Conservation (phyloP, 2,329 filamentous ascomycete genomes). For the Pseudocercospora pini-densiflorae region DNA sequence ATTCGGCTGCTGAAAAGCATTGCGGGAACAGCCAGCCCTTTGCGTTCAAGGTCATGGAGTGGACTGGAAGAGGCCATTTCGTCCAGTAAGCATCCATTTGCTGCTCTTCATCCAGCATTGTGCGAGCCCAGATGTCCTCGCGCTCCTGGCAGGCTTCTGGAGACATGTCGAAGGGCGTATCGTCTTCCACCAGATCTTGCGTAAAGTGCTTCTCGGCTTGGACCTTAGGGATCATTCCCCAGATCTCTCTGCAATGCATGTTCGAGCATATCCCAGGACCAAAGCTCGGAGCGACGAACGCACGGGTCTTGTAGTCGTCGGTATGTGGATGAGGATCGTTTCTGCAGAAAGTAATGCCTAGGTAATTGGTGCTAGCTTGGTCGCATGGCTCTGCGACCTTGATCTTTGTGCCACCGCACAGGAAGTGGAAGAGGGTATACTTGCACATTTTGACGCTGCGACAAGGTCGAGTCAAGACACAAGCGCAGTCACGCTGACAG, state of each 20-base stretch:
- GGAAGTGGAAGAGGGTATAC: slow-evolving; percentile 22
- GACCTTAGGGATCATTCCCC: slow-evolving; percentile 4
- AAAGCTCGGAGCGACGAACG: slow-evolving; percentile 6
- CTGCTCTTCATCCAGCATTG: slow-evolving; percentile 16
- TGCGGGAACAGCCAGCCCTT: slow-evolving; percentile 1
- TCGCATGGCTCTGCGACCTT: slow-evolving; percentile 20
- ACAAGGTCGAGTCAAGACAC: neutral
- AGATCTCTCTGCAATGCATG: slow-evolving; percentile 18
- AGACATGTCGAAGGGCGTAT: slow-evolving; percentile 19
- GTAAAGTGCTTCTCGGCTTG: neutral
- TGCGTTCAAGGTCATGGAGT: slow-evolving; percentile 4
- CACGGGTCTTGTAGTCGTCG: slow-evolving; percentile 11
- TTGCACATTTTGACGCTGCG: slow-evolving; percentile 20
- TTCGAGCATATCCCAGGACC: slow-evolving; percentile 24
- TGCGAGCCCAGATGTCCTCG: slow-evolving; percentile 19
- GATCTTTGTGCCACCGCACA: slow-evolving; percentile 23
- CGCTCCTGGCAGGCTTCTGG: slow-evolving; percentile 20
- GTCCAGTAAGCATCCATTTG: slow-evolving; percentile 18
- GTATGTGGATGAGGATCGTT: slow-evolving; percentile 12
- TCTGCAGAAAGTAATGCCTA: slow-evolving; percentile 18
- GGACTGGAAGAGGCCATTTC: slow-evolving; percentile 9
- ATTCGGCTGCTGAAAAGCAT: neutral
- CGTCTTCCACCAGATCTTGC: slow-evolving; percentile 15
- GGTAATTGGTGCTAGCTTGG: slow-evolving; percentile 10
- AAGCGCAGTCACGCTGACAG: neutral